Evolutionary conservation across 176 grass and related monocot species (phyloP).

Genomic region (Avena eriantha): DNA sequence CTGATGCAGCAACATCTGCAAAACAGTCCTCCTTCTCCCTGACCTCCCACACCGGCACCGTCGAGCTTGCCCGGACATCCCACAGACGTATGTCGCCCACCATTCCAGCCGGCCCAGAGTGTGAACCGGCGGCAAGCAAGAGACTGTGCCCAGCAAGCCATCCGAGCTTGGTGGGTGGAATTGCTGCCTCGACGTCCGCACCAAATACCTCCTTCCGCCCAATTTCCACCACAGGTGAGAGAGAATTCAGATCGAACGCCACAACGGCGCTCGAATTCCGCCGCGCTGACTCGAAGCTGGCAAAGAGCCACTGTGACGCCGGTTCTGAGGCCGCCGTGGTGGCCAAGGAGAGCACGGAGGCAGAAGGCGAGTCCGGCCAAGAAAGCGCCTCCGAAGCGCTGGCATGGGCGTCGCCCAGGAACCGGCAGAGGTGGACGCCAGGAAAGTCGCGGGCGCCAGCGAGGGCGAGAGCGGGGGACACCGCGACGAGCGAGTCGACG

Average conservation of each 20-base stretch:
- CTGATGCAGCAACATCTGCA: slow-evolving; percentile 59
- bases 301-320: slow-evolving; percentile 48
- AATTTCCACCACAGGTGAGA: slow-evolving; percentile 62
- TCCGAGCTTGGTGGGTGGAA: slow-evolving; percentile 66
- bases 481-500: slow-evolving; percentile 68
- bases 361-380: slow-evolving; percentile 59
- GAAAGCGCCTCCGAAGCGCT: slow-evolving; percentile 50
- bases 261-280: slow-evolving; percentile 79
- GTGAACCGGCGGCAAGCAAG: slow-evolving; percentile 76
- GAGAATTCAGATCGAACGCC: slow-evolving; percentile 67
- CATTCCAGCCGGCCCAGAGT: slow-evolving; percentile 60
- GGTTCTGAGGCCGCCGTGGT: slow-evolving; percentile 31
- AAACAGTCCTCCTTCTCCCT: slow-evolving; percentile 83
- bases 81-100: slow-evolving; percentile 75
- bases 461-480: slow-evolving; percentile 50
- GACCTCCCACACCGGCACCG: slow-evolving; percentile 57
- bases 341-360: slow-evolving; percentile 63
- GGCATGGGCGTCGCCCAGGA: slow-evolving; percentile 1
- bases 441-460: slow-evolving; percentile 72
- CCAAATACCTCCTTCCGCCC: slow-evolving; percentile 72
- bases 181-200: slow-evolving; percentile 65
- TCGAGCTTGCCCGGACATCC: slow-evolving; percentile 61
- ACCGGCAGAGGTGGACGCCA: slow-evolving; percentile 67
- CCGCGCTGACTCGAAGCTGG: slow-evolving; percentile 77
- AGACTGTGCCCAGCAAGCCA: slow-evolving; percentile 67